These are phyloP conservation scores for Talaromyces sp. DNA, from an alignment of 2,329 filamentous ascomycete genomes.

Conservation along the genomic window DNA sequence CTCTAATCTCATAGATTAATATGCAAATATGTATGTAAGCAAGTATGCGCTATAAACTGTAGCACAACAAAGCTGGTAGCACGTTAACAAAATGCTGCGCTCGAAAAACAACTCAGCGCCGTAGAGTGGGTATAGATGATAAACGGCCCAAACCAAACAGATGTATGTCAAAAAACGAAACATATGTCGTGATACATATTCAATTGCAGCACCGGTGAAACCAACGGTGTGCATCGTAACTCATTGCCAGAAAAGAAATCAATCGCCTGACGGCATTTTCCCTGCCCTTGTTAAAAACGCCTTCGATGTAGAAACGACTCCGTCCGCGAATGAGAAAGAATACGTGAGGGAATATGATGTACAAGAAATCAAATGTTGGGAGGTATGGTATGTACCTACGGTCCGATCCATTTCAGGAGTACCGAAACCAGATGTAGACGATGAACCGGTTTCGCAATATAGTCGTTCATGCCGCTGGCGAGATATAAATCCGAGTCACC, in stretches of 20 bases:
- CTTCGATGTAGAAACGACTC: background rate
- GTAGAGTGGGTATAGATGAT: background rate
- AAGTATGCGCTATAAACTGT: background rate
- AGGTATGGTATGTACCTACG: conserved; percentile 17
- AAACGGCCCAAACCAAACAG: background rate
- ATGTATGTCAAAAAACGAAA: background rate
- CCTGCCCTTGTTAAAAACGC: background rate
- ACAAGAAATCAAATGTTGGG: background rate
- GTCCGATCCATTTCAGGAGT: conserved; percentile 40
- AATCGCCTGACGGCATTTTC: background rate
- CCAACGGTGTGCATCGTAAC: background rate
- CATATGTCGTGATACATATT: background rate
- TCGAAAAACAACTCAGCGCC: background rate
- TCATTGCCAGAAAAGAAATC: background rate
- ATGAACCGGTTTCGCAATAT: conserved; percentile 55
- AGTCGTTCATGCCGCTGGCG: conserved; percentile 55
- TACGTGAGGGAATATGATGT: background rate
- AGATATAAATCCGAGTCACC: conserved; percentile 55
- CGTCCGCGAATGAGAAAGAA: background rate
- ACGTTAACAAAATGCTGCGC: background rate
- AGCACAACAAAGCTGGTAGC: background rate
- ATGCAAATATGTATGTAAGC: background rate
- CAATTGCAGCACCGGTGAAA: background rate
- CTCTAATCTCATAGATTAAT: background rate
- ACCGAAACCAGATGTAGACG: conserved; percentile 47